Evolutionary conservation across 176 grass and related monocot genomes (phyloP).

Genomic region (Oryza rufipogon): DNA sequence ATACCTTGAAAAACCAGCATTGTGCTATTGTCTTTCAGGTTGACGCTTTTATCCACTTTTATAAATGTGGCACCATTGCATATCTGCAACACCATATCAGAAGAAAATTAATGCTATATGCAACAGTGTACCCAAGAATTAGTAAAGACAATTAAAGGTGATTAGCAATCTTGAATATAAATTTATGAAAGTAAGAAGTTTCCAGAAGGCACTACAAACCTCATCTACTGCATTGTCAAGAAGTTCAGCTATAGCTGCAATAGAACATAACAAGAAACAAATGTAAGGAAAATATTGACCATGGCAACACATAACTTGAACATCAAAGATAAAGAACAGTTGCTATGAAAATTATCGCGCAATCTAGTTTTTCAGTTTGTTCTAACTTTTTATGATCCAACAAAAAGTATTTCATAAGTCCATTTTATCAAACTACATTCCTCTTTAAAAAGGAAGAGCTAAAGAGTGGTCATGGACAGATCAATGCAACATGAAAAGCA

Average conservation of each 20-base stretch:
- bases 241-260: slow-evolving; percentile 91
- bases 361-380: not conserved
- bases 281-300: slow-evolving; percentile 28
- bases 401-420: slow-evolving; percentile 2
- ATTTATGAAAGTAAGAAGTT: not conserved
- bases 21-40: slow-evolving; percentile 77
- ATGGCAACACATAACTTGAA: not conserved
- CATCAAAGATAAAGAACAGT: slow-evolving; percentile 1
- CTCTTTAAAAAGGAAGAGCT: not conserved
- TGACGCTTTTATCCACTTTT: slow-evolving; percentile 82
- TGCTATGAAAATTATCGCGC: slow-evolving; percentile 16
- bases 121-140: not conserved
- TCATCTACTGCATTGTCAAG: slow-evolving; percentile 99
- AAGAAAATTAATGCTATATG: slow-evolving; percentile 26
- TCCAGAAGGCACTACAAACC: slow-evolving; percentile 51
- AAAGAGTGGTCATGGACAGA: not conserved
- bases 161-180: slow-evolving; percentile 6
- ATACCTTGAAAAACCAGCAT: slow-evolving; percentile 97
- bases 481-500: not conserved
- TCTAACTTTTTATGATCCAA: not conserved
- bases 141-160: not conserved
- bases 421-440: not conserved
- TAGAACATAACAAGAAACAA: slow-evolving; percentile 34
- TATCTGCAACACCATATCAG: slow-evolving; percentile 58
- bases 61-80: slow-evolving; percentile 88